A percentile compares a stretch with the other conserved stretches of the same genome.
These are phyloP conservation scores for Penicilliopsis zonata DNA, from an alignment of 495 filamentous ascomycete species.

Conservation along the genomic window DNA sequence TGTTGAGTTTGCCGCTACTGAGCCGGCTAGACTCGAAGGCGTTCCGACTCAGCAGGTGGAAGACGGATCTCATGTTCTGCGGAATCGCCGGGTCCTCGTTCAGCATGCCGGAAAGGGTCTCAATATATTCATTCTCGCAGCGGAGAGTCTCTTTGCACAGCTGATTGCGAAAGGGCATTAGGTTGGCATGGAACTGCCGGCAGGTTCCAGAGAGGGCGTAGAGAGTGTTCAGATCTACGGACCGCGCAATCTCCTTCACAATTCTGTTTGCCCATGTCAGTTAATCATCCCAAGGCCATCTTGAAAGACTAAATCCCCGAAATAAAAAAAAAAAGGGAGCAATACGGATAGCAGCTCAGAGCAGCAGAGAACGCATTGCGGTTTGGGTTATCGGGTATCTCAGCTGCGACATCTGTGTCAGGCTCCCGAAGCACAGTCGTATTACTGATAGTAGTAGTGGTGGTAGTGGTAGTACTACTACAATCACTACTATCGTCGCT, in stretches of 20 bases:
- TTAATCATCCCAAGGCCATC: conserved; percentile 3
- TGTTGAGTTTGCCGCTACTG: conserved; percentile 52
- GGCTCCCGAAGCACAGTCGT: conserved; percentile 4
- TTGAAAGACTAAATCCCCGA: too few relatives aligned
- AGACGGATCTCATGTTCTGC: conserved; percentile 24
- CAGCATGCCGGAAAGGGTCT: conserved; percentile 27
- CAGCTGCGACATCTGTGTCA: conserved; percentile 1
- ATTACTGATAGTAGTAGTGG: not conserved
- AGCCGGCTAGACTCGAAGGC: conserved; percentile 25
- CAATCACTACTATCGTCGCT: not conserved
- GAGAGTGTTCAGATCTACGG: conserved; percentile 75
- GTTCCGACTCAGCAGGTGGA: conserved; percentile 20
- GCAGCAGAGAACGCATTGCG: conserved; percentile 60
- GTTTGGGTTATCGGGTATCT: conserved; percentile 44
- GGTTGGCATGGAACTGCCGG: conserved; percentile 60
- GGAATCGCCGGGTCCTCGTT: conserved; percentile 19
- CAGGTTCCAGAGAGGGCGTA: conserved; percentile 70
- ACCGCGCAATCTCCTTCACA: conserved; percentile 56
- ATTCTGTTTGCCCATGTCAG: conserved; percentile 41
- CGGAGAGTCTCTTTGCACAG: conserved; percentile 63
- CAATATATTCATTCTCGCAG: conserved; percentile 57
- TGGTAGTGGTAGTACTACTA: not conserved
- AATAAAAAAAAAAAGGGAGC: too few relatives aligned
- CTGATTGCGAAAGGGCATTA: conserved; percentile 62
- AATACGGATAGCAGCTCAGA: conserved; percentile 86